Evolutionary conservation across 495 filamentous ascomycete genomes (phyloP), one percentile per base, ranked within the genome.

Genomic region (Acidiella bohemica): DNA sequence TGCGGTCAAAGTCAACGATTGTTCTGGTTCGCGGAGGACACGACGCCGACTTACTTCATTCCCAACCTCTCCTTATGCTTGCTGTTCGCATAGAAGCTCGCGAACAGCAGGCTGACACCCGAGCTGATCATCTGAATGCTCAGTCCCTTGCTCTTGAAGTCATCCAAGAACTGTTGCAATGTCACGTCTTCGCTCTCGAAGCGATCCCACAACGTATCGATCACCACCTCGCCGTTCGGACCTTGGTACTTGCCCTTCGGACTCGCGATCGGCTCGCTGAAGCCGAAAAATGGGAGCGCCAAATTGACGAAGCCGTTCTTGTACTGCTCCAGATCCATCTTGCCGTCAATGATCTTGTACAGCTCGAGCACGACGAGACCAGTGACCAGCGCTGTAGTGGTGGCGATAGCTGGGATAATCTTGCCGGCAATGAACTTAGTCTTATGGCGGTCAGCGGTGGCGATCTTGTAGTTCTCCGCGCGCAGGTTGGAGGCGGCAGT

Each of bases 361-460:
- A 96, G 67, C 67, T 99, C 92, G 26, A 96, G 66, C 35, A 87
- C 69, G 31, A 96, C 87, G 23, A 99, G 68, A 38, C 92, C 92
- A 2, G 92, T 96, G 27, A 95, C 87, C 17, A 99, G 67, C 9
- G 92, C 87, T 14, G 92, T 99, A 10, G 92, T 94, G 11, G 90
- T 97, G 39, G 86, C 92, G 63, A 99, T 99, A 30, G 92, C 92
- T 23, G 92, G 92, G 51, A 99, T 96, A 51, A 99, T 99, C 71
- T 96, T 99, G 57, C 92, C 92, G 18, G 92, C 92, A 62, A 99
- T 96, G 63, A 96, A 95, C 65, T 99, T 99, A 41, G 87, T 99
- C 73, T 86, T 86, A 70, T 95, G 92, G 38, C 82, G 72, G 54
- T 99, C 86, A 0, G 92, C 87, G 45, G 76, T 72, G 46, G 80